Base-by-base conservation (phyloP, 192 early-diverging fungal species). In the Paraglomus brasilianum region DNA sequence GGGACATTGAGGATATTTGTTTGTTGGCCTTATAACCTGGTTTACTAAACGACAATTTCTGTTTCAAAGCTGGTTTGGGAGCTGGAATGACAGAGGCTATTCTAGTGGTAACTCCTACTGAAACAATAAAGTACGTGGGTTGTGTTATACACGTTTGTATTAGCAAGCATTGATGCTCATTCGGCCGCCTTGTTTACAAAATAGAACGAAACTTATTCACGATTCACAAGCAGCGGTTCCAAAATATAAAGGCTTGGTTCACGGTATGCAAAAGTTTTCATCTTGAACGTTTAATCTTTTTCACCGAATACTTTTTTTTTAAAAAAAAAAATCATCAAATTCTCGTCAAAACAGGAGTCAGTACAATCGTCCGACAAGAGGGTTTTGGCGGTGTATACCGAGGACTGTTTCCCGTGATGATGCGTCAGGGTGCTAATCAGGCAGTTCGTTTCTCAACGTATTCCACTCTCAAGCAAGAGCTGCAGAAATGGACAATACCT, bases 401-500 rank as follows among this genome's bases (percentile, higher is more conserved):
- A 5, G 97, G 97, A 3, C 79, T 96, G 11, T 86, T 86, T 9
- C 89, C 97, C 1, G 97, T 97, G 4, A 90, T 99, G 86, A 90
- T 91, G 41, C 83, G 95, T 36, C 97, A 99, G 77, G 95, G 94
- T 22, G 97, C 97, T 17, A 97, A 97, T 74, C 90, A 90, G 62
- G 95, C 94, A 8, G 93, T 99, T 5, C 83, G 97, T 49, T 90
- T 99, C 75, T 87, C 90, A 1, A 85, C 88, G 2, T 99, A 95
- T 72, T 92, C 90, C 9, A 71, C 89, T 14, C 65, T 96, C 55
- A 93, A 90, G 66, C 69, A 47, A 39, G 63, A 74, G 49, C 45
- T 77, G 41, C 74, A 80, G 40, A 79, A 79, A 46, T 74, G 72
- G 21, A 57, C 74, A 30, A 52, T 30, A 10, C 52, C 73, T 46